Evolutionary conservation across 805 yeast genomes (phyloP).

Genomic region (Zygoascus flipseniorum): DNA sequence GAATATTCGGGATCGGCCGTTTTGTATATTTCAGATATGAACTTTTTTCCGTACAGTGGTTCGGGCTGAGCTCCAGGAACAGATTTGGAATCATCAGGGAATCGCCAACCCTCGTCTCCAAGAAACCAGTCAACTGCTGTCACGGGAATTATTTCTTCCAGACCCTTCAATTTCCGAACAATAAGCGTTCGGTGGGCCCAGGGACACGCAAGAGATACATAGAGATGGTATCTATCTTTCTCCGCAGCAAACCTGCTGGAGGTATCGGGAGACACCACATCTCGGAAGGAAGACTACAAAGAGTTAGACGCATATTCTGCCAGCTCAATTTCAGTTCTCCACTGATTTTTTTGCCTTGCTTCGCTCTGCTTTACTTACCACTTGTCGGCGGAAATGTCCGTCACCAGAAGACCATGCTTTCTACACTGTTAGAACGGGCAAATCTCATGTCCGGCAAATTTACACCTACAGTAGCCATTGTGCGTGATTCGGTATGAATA

Average conservation of each 20-base stretch:
- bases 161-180: conserved; percentile 65
- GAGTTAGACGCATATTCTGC: background rate
- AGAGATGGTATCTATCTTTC: conserved; percentile 73
- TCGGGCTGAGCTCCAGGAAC: conserved; percentile 46
- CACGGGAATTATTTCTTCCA: conserved; percentile 37
- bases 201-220: conserved; percentile 86
- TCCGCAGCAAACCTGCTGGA: conserved; percentile 68
- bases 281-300: conserved; percentile 42
- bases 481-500: background rate
- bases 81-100: conserved; percentile 42
- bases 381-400: conserved; percentile 18
- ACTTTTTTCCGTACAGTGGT: conserved; percentile 46
- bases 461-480: background rate
- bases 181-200: conserved; percentile 78
- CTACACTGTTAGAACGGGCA: background rate
- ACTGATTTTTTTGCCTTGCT: background rate
- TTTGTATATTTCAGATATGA: conserved; percentile 64
- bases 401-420: conserved; percentile 6
- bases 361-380: conserved; percentile 5
- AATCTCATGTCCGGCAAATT: no score
- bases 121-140: conserved; percentile 86
- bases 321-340: background rate
- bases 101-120: conserved; percentile 87
- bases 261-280: conserved; percentile 46
- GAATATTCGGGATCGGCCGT: conserved; percentile 66